Base-by-base conservation (phyloP, 2,329 filamentous ascomycete species). In the Talaromyces sp. region DNA sequence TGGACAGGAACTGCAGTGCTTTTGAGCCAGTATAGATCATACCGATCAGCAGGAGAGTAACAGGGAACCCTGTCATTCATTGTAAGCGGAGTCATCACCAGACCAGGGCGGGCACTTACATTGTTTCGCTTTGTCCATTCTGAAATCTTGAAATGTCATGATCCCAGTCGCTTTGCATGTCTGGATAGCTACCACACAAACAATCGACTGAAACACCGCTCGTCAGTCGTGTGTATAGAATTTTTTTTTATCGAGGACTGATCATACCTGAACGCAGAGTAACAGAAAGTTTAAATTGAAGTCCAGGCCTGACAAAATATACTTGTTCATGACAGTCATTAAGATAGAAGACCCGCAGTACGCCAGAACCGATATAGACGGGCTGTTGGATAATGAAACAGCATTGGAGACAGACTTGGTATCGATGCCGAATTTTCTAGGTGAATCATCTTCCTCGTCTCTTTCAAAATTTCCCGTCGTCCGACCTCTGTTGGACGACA, bases 271-370 rank as follows among this genome's bases (percentile, higher is more conserved):
- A 64, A 98, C 84, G 64, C 87, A 89, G 63, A 98, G 85, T 70
- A 97, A 89, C 79, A 98, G 91, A 79, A 98, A 96, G 79, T 96
- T 96, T 72, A 99, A 80, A 79, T 98, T 99, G 86, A 96, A 99
- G 67, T 89, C 86, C 57, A 85, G 83, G 64, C 94, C 94, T 7
- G 92, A 96, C 52, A 99, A 86, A 65, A 97, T 93, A 76, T 95
- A 98, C 83, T 99, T 99, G 82, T 99, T 99, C 76, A 96, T 95
- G 16, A 96, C 91, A 6, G 95, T 99, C 95, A 99, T 99, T 76
- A 94, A 86, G 73, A 99, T 99, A n/a, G 92, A 97, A 58, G 94
- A 91, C 71, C 90, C 82, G 78, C 95, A 99, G 82, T 99, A 99
- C 54, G 91, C 87, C 66, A 96, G 74, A 70, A 99, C 90, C 28